A percentile compares a stretch with the other conserved stretches of the same genome.
Evolutionary conservation across 495 filamentous ascomycete genomes (phyloP).

Genomic region (Neurospora africana): DNA sequence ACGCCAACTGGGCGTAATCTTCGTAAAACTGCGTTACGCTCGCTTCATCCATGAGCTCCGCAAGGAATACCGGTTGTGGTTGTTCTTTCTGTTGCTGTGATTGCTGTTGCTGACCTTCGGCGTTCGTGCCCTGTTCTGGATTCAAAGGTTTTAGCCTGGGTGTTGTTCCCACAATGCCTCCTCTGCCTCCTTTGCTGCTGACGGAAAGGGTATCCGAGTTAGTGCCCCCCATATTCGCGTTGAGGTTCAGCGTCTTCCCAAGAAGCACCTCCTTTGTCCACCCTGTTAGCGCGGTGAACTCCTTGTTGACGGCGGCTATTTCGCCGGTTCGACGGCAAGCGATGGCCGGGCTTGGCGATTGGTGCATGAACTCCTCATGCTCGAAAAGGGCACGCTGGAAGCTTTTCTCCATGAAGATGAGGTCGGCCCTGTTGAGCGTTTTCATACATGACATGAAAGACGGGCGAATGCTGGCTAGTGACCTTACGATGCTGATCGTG

Average conservation of each 20-base stretch:
- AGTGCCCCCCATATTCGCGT: conserved; percentile 57
- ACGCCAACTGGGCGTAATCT: conserved; percentile 84
- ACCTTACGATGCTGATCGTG: conserved; percentile 68
- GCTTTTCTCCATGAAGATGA: conserved; percentile 95
- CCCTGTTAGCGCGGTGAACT: conserved; percentile 86
- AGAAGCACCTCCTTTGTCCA: conserved; percentile 89
- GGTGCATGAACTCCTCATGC: conserved; percentile 83
- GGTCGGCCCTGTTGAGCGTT: conserved; percentile 70
- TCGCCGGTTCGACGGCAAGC: conserved; percentile 89
- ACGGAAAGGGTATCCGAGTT: conserved; percentile 20
- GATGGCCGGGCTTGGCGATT: conserved; percentile 78
- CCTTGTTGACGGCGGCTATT: conserved; percentile 83
- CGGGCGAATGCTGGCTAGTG: conserved; percentile 79
- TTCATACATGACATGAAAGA: conserved; percentile 84
- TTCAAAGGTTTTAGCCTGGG: conserved; percentile 33
- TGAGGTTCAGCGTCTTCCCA: conserved; percentile 79
- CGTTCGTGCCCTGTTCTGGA: conserved; percentile 21
- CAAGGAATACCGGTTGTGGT: conserved; percentile 72
- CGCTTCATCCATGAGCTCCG: conserved; percentile 87
- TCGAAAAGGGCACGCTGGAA: conserved; percentile 88
- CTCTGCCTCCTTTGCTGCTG: conserved; percentile 18
- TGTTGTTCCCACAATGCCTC: conserved; percentile 33
- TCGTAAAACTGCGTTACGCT: conserved; percentile 92
- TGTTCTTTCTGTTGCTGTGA: conserved; percentile 5
- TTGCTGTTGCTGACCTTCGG: conserved; percentile 1